Evolutionary conservation across 148 eudicot genomes (phyloP), one percentile per base, ranked within the genome.

Genomic region (Diospyros kaki): DNA sequence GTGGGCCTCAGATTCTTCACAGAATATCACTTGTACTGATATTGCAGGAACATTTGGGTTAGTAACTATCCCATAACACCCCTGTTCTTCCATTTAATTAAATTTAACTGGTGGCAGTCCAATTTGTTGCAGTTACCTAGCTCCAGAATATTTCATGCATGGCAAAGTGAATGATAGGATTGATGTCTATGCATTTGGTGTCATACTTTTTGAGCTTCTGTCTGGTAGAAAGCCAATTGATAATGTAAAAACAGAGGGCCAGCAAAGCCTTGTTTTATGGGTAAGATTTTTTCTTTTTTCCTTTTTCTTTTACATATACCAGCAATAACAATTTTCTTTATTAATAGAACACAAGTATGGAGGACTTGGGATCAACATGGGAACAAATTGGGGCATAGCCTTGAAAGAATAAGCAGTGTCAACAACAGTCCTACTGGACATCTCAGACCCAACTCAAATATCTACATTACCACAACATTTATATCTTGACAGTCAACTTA

Each of bases 11-110:
- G 71, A 75, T 60, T 77, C 72, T 18, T 69, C 92, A 66, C 64
- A 83, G 11, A 83, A 81, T 61, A 78, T 83, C 60, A 82, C 82
- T 10, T 83, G 86, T 82, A 77, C 85, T 61, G 94, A 92, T 73
- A 86, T 90, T 64, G 86, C 91, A 59, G 97, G 97, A 78, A 92
- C 97, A 5, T 92, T 92, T 75, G 97, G 97, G 97, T 90, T 18
- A 58, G 61, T 58, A 58, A 58, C 28, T 58, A 58, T 0, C 4
- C 38, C 4, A 0, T 58, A 58, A 58, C 61, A 14, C 9, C 38
- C 61, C 8, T 2, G n/a, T 4, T 58, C n/a, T 4, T 58, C 8
- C 15, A 28, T 12, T 40, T 1, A 9, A 5, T 3, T 62, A 28
- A 39, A 4, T 38, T 39, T 6, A 7, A 62, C 66, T 62, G 66